These are phyloP conservation scores for Luzula sylvatica DNA, from an alignment of 176 grass and related monocot genomes.

Conservation along the genomic window DNA sequence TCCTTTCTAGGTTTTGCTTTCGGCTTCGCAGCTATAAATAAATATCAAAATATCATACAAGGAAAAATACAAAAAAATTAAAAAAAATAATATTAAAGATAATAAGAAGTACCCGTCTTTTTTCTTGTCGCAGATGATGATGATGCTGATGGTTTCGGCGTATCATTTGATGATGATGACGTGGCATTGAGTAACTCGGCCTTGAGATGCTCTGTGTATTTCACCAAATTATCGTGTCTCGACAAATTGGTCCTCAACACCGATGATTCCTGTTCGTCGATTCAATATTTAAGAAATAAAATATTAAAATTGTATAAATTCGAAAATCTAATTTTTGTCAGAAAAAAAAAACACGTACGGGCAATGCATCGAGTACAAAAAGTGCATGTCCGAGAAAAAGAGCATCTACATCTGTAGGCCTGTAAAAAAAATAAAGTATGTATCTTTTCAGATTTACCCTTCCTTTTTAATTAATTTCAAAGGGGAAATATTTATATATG, in stretches of 20 bases:
- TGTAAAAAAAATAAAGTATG: slow-evolving; percentile 21
- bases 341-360: slow-evolving; percentile 40
- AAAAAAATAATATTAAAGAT: background rate
- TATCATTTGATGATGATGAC: slow-evolving; percentile 30
- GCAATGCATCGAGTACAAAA: slow-evolving; percentile 75
- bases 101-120: slow-evolving; percentile 31
- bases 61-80: background rate
- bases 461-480: slow-evolving; percentile 10
- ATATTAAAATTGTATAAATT: background rate
- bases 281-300: too few species aligned
- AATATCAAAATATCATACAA: background rate
- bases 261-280: slow-evolving; percentile 48
- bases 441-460: slow-evolving; percentile 1
- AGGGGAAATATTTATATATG: background rate
- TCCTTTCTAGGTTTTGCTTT: slow-evolving; percentile 68
- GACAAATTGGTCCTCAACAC: slow-evolving; percentile 52
- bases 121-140: slow-evolving; percentile 45
- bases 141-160: slow-evolving; percentile 29
- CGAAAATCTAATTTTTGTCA: slow-evolving; percentile 8
- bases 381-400: slow-evolving; percentile 87
- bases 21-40: slow-evolving; percentile 44
- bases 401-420: slow-evolving; percentile 88
- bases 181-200: slow-evolving; percentile 30
- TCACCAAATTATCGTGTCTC: slow-evolving; percentile 71
- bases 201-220: slow-evolving; percentile 45